Conservation (phyloP, 768 basidiomycete species). For the Pleurotus djamor region DNA sequence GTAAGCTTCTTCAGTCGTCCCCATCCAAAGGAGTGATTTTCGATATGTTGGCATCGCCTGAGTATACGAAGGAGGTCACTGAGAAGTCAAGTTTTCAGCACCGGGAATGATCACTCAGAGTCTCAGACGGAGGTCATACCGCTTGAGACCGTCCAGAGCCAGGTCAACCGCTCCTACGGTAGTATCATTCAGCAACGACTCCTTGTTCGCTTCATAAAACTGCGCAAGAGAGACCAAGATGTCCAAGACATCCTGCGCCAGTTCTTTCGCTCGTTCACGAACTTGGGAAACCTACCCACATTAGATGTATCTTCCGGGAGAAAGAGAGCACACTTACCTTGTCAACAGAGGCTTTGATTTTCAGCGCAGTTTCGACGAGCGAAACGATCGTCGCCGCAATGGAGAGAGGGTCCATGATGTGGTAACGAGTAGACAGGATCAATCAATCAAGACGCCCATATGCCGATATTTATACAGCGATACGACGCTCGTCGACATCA, state of each 20-base stretch:
- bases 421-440: too few species aligned
- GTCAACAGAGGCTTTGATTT: not conserved
- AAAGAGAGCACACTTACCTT: not conserved
- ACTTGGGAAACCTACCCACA: not conserved
- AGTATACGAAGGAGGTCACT: not conserved
- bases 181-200: not conserved
- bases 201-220: not conserved
- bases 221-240: not conserved
- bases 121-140: not conserved
- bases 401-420: not conserved
- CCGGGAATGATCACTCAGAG: not conserved
- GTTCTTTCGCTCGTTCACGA: not conserved
- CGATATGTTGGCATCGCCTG: not conserved
- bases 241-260: not conserved
- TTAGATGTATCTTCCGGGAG: not conserved
- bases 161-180: not conserved
- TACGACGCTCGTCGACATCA: too few species aligned
- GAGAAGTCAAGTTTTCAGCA: not conserved
- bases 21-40: not conserved
- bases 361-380: not conserved
- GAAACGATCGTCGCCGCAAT: not conserved
- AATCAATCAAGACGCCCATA: too few species aligned
- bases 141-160: not conserved
- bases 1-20: not conserved
- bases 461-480: too few species aligned